A percentile compares a stretch with the other conserved stretches of the same genome.
These are phyloP conservation scores for Kuraishia borneana DNA, from an alignment of 805 yeast genomes.

Conservation along the genomic window DNA sequence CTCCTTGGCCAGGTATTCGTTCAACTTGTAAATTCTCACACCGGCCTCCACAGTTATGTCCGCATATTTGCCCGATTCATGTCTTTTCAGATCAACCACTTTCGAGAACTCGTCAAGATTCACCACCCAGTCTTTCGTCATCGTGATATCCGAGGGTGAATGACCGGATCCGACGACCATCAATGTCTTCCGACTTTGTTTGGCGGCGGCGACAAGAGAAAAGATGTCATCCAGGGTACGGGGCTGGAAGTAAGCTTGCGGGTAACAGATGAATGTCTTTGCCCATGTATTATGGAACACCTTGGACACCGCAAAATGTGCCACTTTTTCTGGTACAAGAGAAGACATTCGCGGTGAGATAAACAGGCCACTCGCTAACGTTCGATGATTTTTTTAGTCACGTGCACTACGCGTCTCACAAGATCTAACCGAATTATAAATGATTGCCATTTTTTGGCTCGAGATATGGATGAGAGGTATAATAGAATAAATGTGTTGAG, in stretches of 20 bases:
- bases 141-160: conserved; percentile 85
- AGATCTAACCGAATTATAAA: background rate
- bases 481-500: no score
- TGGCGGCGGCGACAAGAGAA: conserved; percentile 57
- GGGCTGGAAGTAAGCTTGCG: conserved; percentile 77
- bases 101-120: conserved; percentile 66
- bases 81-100: conserved; percentile 34
- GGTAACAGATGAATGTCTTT: conserved; percentile 68
- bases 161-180: conserved; percentile 91
- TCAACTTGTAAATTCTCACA: conserved; percentile 63
- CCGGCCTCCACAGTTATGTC: conserved; percentile 97
- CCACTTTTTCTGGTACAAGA: conserved; percentile 15
- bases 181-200: conserved; percentile 45
- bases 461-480: background rate
- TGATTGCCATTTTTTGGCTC: background rate
- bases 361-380: no score
- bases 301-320: conserved; percentile 24
- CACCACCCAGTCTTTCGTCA: conserved; percentile 81
- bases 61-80: conserved; percentile 54
- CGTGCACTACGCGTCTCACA: conserved; percentile 3
- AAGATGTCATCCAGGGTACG: conserved; percentile 53
- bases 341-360: conserved; percentile 7
- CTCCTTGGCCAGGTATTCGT: conserved; percentile 46
- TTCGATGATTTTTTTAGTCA: no score
- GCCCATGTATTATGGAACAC: conserved; percentile 75